Evolutionary conservation across 257 asterid genomes (phyloP).

Genomic region (Penstemon barbatus): DNA sequence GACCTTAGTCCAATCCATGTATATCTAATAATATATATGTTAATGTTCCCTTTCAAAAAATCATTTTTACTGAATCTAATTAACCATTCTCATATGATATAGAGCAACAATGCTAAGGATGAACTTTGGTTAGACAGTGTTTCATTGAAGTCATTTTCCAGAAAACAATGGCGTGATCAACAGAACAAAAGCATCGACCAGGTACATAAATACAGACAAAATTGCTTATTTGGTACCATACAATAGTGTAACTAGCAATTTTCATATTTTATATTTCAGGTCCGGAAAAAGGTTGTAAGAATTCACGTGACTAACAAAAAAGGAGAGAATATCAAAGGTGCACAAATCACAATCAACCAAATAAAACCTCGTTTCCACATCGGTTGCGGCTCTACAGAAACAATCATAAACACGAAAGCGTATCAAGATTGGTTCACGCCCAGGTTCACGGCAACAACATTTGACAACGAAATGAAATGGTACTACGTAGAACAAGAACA

Average conservation of each 20-base stretch:
- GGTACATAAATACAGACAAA: conserved; percentile 19
- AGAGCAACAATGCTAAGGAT: conserved; percentile 32
- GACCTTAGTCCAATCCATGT: no score
- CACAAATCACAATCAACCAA: conserved; percentile 38
- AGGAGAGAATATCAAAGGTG: conserved; percentile 41
- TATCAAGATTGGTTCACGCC: conserved; percentile 51
- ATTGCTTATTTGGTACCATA: no score
- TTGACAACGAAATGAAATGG: conserved; percentile 67
- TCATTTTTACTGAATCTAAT: neutral
- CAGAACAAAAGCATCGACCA: conserved; percentile 35
- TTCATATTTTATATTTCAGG: conserved; percentile 23
- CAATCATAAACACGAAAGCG: conserved; percentile 33
- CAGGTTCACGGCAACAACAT: conserved; percentile 48
- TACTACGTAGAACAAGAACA: conserved; percentile 36
- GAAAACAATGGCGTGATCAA: conserved; percentile 40
- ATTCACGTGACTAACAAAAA: conserved; percentile 31
- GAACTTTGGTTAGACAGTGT: conserved; percentile 58
- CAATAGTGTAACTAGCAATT: no score
- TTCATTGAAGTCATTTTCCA: conserved; percentile 46
- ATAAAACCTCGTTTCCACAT: conserved; percentile 38
- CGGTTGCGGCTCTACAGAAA: conserved; percentile 42
- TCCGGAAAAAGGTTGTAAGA: conserved; percentile 35
- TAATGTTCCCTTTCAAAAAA: neutral
- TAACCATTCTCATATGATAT: neutral
- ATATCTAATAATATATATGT: no score